These are phyloP conservation scores for Arthrobotrys conoides DNA, from an alignment of 2,329 filamentous ascomycete genomes.

Conservation along the genomic window DNA sequence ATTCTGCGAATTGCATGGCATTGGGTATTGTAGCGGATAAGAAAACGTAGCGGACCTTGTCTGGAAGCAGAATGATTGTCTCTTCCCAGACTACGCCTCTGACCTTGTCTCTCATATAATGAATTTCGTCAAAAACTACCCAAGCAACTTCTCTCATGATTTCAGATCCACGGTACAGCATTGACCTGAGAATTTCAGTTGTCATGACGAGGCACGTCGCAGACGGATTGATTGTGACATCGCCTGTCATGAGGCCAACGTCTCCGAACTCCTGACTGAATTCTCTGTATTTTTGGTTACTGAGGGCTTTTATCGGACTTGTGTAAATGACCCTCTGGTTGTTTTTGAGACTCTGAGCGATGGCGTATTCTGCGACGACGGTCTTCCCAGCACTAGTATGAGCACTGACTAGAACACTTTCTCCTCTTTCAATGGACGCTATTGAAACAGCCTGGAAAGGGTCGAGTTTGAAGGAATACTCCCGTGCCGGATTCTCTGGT, in stretches of 20 bases:
- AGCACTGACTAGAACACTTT: slow-evolving; percentile 96
- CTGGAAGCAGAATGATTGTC: slow-evolving; percentile 95
- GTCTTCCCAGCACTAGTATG: slow-evolving; percentile 99
- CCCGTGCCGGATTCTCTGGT: slow-evolving; percentile 86
- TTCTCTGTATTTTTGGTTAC: slow-evolving; percentile 98
- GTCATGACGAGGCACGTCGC: slow-evolving; percentile 99
- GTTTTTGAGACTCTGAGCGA: slow-evolving; percentile 95
- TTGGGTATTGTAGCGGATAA: slow-evolving; percentile 98
- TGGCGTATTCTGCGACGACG: slow-evolving; percentile 97
- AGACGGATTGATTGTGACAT: slow-evolving; percentile 99
- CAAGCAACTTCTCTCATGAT: slow-evolving; percentile 99
- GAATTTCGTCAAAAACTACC: slow-evolving; percentile 98
- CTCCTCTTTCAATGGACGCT: slow-evolving; percentile 92
- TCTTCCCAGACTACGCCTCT: slow-evolving; percentile 99
- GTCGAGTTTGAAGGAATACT: slow-evolving; percentile 91
- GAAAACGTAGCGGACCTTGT: slow-evolving; percentile 99
- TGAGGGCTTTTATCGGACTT: slow-evolving; percentile 97
- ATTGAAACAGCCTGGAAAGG: slow-evolving; percentile 97
- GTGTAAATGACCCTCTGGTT: slow-evolving; percentile 99
- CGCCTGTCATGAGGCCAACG: slow-evolving; percentile 97
- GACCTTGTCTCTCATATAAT: slow-evolving; percentile 95
- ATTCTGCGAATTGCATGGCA: slow-evolving; percentile 98
- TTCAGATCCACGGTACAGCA: slow-evolving; percentile 97
- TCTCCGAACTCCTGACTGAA: slow-evolving; percentile 96
- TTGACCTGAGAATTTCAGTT: slow-evolving; percentile 97